A percentile compares a stretch with the other conserved stretches of the same genome.
phyloP scores from a whole-genome alignment of 441 rosid species.

The Breynia disticha region DNA sequence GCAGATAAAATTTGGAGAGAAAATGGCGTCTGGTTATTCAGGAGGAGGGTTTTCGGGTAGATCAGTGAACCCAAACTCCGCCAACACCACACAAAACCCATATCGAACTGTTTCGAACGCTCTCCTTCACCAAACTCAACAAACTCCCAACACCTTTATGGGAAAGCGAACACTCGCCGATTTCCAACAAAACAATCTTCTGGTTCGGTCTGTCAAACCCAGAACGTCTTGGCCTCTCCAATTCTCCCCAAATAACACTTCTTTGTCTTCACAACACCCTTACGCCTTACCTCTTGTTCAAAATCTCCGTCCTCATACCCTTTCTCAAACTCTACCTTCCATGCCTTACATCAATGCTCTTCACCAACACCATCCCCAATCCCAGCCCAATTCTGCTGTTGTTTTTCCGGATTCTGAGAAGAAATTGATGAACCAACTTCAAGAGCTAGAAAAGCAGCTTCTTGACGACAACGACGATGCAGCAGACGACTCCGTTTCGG shows the following conservation, averaged over 20 bases:
- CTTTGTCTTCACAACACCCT: slow-evolving; percentile 28
- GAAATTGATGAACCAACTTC: slow-evolving; percentile 66
- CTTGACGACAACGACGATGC: slow-evolving; percentile 49
- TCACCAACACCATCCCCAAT: slow-evolving; percentile 4
- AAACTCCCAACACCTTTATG: slow-evolving; percentile 17
- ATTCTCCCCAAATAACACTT: slow-evolving; percentile 22
- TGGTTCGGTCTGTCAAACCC: slow-evolving; percentile 63
- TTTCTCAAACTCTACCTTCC: slow-evolving; percentile 13
- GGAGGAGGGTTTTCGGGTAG: slow-evolving; percentile 56
- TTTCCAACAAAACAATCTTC: slow-evolving; percentile 45
- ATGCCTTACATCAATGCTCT: slow-evolving; percentile 19
- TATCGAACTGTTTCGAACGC: slow-evolving; percentile 48
- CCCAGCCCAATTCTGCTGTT: slow-evolving; percentile 2
- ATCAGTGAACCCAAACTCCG: slow-evolving; percentile 33
- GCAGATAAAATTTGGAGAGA: no score
- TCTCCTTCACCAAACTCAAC: slow-evolving; percentile 12
- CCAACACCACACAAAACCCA: slow-evolving; percentile 30
- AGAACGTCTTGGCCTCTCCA: slow-evolving; percentile 30
- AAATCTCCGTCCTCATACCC: slow-evolving; percentile 26
- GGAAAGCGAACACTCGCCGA: slow-evolving; percentile 68
- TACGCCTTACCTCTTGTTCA: slow-evolving; percentile 44
- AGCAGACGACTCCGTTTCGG: slow-evolving; percentile 56
- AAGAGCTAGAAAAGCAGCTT: slow-evolving; percentile 76
- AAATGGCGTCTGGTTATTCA: slow-evolving; percentile 72
- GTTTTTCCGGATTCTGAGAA: slow-evolving; percentile 60